Percentiles rank a stretch among this genome's conserved stretches.
These are phyloP conservation scores for Viridothelium virens DNA, from an alignment of 495 filamentous ascomycete genomes.

Conservation along the genomic window DNA sequence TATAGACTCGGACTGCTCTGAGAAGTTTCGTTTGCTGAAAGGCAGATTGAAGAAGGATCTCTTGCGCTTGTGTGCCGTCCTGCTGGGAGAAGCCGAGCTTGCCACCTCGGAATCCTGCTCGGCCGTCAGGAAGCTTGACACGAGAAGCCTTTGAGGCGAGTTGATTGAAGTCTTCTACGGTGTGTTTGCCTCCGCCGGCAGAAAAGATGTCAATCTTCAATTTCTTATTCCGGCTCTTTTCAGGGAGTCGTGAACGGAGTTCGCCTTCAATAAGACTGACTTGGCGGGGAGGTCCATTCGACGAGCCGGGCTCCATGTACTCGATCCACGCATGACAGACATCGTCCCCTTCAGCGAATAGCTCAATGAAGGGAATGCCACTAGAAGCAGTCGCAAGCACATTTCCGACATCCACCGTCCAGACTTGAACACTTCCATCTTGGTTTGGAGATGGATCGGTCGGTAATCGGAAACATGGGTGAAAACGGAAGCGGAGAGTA, in stretches of 20 bases:
- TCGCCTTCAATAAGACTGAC: slow-evolving; percentile 67
- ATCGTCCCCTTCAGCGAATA: slow-evolving; percentile 67
- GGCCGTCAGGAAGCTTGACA: slow-evolving; percentile 68
- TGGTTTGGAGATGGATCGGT: slow-evolving; percentile 56
- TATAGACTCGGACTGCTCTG: slow-evolving; percentile 66
- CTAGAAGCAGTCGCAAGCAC: slow-evolving; percentile 72
- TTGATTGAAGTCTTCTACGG: slow-evolving; percentile 61
- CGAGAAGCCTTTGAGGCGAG: slow-evolving; percentile 60
- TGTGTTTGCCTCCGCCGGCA: slow-evolving; percentile 59
- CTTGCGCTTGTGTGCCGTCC: slow-evolving; percentile 61
- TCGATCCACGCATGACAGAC: slow-evolving; percentile 73
- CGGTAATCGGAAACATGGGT: slow-evolving; percentile 83
- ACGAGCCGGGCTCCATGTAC: slow-evolving; percentile 51
- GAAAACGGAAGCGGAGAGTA: slow-evolving; percentile 75
- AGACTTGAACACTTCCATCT: slow-evolving; percentile 79
- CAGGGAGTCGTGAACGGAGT: slow-evolving; percentile 59
- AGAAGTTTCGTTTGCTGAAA: slow-evolving; percentile 65
- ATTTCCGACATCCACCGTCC: slow-evolving; percentile 74
- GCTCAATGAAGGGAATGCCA: slow-evolving; percentile 73
- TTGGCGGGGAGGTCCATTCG: slow-evolving; percentile 57
- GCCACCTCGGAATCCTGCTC: slow-evolving; percentile 64
- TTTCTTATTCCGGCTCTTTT: slow-evolving; percentile 60
- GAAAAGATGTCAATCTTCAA: slow-evolving; percentile 69
- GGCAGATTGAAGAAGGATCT: slow-evolving; percentile 67
- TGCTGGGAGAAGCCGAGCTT: slow-evolving; percentile 67